Base-by-base conservation (phyloP, 148 eudicot genomes). In the Selenicereus undatus region DNA sequence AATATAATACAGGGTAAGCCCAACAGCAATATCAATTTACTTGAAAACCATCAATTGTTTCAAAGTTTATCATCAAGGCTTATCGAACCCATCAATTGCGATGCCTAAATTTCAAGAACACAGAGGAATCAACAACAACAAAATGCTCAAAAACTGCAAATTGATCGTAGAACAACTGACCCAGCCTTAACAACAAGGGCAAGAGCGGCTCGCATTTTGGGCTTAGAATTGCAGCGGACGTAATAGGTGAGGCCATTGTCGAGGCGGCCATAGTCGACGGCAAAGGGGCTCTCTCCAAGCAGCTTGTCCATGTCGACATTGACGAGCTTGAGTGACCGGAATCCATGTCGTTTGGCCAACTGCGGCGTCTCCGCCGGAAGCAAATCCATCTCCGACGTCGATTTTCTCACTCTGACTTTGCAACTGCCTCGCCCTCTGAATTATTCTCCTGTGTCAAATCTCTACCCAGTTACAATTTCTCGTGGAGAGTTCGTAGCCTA, bases 191-290 rank as follows among this genome's bases (percentile, higher is more conserved):
- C 95, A 18, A 89, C 98, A 42, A 94, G 97, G 69, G 98, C 94
- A 35, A 94, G 93, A 82, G 98, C 98, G 64, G 98, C 98, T 45
- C 98, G 86, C 98, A 94, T 91, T 78, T 83, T 91, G 58, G 98
- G 98, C 82, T 92, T 94, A 52, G 94, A 87, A 85, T 92, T 94
- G 83, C 89, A 86, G 52, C 98, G 91, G 52, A 94, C 98, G 76
- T 94, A 94, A 80, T 94, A 94, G 56, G 84, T 78, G 69, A 94
- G 90, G 5, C 98, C 98, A 64, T 92, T 94, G 0, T 84, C 89
- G 73, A 94, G 94, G 80, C 73, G 85, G 54, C 98, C 98, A 74
- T 88, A 91, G 11, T 90, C 89, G 42, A 84, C 98, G 27, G 92
- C 98, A 74, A 82, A 87, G 9, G 97, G 98, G 54, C 78, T 83